Evolutionary conservation across 345 rosid genomes (phyloP).

Genomic region (Trapa incisa): DNA sequence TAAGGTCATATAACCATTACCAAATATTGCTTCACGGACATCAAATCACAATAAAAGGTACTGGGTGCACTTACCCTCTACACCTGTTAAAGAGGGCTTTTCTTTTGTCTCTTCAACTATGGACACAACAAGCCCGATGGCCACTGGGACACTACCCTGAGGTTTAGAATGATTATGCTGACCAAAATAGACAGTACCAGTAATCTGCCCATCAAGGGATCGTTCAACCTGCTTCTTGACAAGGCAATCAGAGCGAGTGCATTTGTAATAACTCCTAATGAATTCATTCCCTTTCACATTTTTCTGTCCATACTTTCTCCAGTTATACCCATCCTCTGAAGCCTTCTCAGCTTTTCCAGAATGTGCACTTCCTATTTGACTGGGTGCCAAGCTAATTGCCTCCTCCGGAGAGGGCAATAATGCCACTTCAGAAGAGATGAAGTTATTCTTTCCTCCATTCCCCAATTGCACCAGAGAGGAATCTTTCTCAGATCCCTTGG

Average conservation of each 20-base stretch:
- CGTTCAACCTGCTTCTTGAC: constrained; percentile 84
- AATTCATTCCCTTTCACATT: constrained; percentile 85
- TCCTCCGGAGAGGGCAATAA: constrained; percentile 20
- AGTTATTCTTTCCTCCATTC: not conserved
- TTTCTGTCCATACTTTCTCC: constrained; percentile 96
- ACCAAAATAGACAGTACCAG: constrained; percentile 55
- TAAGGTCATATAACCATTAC: constrained; percentile 12
- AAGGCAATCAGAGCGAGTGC: constrained; percentile 66
- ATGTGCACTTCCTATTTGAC: constrained; percentile 43
- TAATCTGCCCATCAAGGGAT: constrained; percentile 53
- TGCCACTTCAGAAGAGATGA: constrained; percentile 17
- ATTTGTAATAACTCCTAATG: constrained; percentile 79
- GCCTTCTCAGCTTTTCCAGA: constrained; percentile 53
- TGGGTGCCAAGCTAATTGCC: constrained; percentile 22
- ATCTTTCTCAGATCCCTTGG: constrained; percentile 11
- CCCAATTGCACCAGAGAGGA: not conserved
- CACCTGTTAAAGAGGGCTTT: constrained; percentile 18
- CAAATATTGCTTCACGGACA: not conserved
- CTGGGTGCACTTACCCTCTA: constrained; percentile 30
- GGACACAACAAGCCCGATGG: constrained; percentile 31
- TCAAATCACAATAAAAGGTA: constrained; percentile 2
- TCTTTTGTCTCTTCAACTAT: constrained; percentile 38
- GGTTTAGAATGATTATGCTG: constrained; percentile 73
- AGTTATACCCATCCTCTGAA: constrained; percentile 72
- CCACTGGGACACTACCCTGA: constrained; percentile 22